Percentiles rank a stretch among this genome's conserved stretches.
These are phyloP conservation scores for Nakazawaea peltata DNA, from an alignment of 805 yeast genomes.

Conservation along the genomic window DNA sequence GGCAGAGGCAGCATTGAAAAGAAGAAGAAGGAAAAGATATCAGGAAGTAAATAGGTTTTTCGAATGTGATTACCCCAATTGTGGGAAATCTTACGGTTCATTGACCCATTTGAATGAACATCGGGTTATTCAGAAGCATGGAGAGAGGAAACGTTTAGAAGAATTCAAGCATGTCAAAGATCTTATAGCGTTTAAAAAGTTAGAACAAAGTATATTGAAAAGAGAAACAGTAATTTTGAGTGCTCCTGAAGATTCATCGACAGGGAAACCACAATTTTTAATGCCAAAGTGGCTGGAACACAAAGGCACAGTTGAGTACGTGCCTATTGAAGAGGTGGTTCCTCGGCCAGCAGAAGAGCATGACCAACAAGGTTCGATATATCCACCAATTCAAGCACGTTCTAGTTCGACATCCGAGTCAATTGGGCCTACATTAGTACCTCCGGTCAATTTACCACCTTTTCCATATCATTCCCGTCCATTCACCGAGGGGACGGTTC, in stretches of 20 bases:
- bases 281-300: too few relatives aligned
- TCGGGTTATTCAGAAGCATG: slow-evolving; percentile 36
- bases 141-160: slow-evolving; percentile 35
- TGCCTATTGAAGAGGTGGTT: too few relatives aligned
- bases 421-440: too few relatives aligned
- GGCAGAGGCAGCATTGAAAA: not conserved
- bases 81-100: slow-evolving; percentile 40
- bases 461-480: too few relatives aligned
- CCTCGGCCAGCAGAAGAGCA: too few relatives aligned
- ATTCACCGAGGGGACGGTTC: too few relatives aligned
- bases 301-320: too few relatives aligned
- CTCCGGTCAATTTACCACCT: too few relatives aligned
- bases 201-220: slow-evolving; percentile 6
- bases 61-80: slow-evolving; percentile 30
- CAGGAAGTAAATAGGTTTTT: slow-evolving; percentile 40
- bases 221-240: slow-evolving; percentile 6
- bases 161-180: slow-evolving; percentile 33
- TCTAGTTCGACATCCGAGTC: too few relatives aligned
- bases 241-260: slow-evolving; percentile 3
- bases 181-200: slow-evolving; percentile 2
- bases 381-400: too few relatives aligned
- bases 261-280: too few relatives aligned
- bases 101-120: slow-evolving; percentile 42
- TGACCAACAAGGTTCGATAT: too few relatives aligned
- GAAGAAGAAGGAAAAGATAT: slow-evolving; percentile 26